Evolutionary conservation across 2,329 filamentous ascomycete genomes (phyloP), one percentile per base, ranked within the genome.

Genomic region (Hirsutella rhossiliensis): DNA sequence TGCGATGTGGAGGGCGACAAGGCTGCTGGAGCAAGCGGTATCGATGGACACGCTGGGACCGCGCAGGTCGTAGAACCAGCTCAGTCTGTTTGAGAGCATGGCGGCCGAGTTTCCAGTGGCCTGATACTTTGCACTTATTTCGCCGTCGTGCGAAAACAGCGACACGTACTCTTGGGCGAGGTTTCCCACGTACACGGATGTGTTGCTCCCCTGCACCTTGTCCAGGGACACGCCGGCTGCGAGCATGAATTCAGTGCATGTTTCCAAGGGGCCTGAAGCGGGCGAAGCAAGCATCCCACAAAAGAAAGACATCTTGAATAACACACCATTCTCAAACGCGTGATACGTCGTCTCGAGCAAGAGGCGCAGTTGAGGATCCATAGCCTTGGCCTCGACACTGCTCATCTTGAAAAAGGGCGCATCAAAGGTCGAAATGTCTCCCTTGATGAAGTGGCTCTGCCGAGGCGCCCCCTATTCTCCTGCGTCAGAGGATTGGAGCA

Each of bases 11-110:
- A 67, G 52, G 1, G 56, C 57, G 4, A 59, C 53, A 7, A 66
- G 45, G 17, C 52, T 56, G 17, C 55, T 56, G 0, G 63, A 66
- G 46, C 65, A 68, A 5, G 60, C 65, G 1, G 66, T 67, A 41
- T 67, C 62, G 4, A 68, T 46, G 0, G 59, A 61, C 32, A 65
- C 45, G 42, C 58, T 61, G 2, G 63, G 54, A 0, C 64, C 63
- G 18, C 48, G 50, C n/a, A 66, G 50, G 38, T 66, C 55, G 44
- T 59, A 64, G 38, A 56, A 57, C 44, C 62, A 63, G 0, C 56
- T 61, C 4, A 66, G 47, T 19, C 63, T 50, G 40, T 64, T 64
- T 2, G 58, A 20, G 29, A 12, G 28, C 41, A 31, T 57, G 54
- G 49, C 65, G 60, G 52, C 58, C 54, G 11, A 58, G 61, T 40